phyloP scores from a whole-genome alignment of 306 rosid genomes.

The Casuarina glauca region DNA sequence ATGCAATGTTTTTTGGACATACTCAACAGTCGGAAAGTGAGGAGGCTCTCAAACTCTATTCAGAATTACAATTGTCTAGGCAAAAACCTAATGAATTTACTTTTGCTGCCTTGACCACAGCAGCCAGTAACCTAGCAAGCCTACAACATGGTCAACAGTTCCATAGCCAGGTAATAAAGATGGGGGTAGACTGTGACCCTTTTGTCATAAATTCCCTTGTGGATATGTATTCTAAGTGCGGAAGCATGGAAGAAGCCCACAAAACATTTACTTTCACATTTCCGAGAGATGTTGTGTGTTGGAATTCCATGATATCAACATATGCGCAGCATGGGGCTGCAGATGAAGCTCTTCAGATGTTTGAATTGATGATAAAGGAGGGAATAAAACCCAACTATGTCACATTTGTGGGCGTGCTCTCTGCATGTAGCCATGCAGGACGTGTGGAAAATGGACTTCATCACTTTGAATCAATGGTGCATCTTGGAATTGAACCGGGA shows the following conservation, averaged over 20 bases:
- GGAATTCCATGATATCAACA: slow-evolving; percentile 88
- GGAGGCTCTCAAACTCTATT: slow-evolving; percentile 73
- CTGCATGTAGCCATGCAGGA: slow-evolving; percentile 91
- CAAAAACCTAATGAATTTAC: slow-evolving; percentile 75
- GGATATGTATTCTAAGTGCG: slow-evolving; percentile 91
- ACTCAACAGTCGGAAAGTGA: slow-evolving; percentile 56
- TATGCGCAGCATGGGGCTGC: slow-evolving; percentile 93
- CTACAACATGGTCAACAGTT: slow-evolving; percentile 73
- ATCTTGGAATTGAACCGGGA: slow-evolving; percentile 63
- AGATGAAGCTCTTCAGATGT: slow-evolving; percentile 57
- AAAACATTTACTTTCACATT: slow-evolving; percentile 46
- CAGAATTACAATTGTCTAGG: slow-evolving; percentile 49
- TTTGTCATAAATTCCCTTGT: slow-evolving; percentile 72
- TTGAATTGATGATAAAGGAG: slow-evolving; percentile 51
- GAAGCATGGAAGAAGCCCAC: slow-evolving; percentile 68
- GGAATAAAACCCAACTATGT: slow-evolving; percentile 62
- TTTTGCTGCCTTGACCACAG: slow-evolving; percentile 69
- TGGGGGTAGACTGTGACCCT: slow-evolving; percentile 65
- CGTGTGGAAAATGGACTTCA: slow-evolving; percentile 65
- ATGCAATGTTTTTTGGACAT: slow-evolving; percentile 77
- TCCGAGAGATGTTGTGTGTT: slow-evolving; percentile 68
- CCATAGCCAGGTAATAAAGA: slow-evolving; percentile 77
- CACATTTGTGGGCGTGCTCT: slow-evolving; percentile 77
- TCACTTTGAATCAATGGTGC: slow-evolving; percentile 62
- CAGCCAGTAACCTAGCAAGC: slow-evolving; percentile 72